phyloP scores from a whole-genome alignment of 1,284 basidiomycete species.

The Puccinia horiana region DNA sequence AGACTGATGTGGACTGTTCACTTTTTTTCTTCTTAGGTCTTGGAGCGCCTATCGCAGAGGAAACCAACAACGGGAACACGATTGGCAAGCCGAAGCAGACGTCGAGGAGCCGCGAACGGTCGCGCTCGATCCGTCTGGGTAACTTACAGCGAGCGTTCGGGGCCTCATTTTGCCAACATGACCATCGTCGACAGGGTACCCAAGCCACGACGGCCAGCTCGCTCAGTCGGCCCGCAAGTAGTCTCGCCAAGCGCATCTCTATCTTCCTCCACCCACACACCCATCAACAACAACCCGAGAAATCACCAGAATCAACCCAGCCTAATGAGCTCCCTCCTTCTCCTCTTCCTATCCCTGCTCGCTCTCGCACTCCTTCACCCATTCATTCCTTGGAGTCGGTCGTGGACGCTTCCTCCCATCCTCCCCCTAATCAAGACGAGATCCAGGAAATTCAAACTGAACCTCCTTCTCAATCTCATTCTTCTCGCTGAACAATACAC shows the following conservation, averaged over 20 bases:
- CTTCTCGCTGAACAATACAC: no score
- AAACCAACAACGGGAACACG: not conserved
- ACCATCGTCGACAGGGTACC: not conserved
- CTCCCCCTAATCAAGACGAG: no score
- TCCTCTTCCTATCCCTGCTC: no score
- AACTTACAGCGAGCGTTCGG: conserved; percentile 39
- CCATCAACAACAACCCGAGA: no score
- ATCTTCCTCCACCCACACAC: no score
- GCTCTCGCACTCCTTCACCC: no score
- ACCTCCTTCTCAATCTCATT: no score
- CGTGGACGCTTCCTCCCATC: no score
- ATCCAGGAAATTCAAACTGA: no score
- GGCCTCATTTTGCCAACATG: not conserved
- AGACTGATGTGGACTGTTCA: not conserved
- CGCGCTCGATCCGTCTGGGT: conserved; percentile 32
- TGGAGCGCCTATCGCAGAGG: not conserved
- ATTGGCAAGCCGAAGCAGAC: not conserved
- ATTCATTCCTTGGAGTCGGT: no score
- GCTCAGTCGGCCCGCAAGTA: not conserved
- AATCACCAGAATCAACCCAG: no score
- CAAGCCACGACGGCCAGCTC: not conserved
- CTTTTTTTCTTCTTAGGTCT: conserved; percentile 7
- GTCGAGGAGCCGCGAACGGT: not conserved
- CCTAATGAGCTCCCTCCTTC: no score
- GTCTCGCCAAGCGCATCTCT: conserved; percentile 35